A percentile compares a stretch with the other conserved stretches of the same genome.
phyloP scores from a whole-genome alignment of 495 filamentous ascomycete species.

The Penicillium herquei region DNA sequence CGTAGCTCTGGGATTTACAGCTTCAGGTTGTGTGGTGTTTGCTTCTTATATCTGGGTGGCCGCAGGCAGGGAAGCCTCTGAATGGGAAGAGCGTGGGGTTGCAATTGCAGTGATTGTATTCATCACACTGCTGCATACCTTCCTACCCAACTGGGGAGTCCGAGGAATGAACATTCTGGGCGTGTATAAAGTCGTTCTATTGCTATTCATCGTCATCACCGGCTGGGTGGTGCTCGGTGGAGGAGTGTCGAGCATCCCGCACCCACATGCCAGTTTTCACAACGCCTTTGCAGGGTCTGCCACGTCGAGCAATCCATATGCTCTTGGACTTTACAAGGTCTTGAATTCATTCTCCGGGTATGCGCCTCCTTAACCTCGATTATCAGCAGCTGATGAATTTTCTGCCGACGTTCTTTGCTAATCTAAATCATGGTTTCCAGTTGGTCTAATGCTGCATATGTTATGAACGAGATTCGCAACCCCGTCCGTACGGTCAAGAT shows the following conservation, averaged over 20 bases:
- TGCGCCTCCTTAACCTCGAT: not conserved
- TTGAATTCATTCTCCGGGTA: constrained; percentile 64
- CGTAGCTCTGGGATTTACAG: constrained; percentile 64
- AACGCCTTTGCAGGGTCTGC: constrained; percentile 32
- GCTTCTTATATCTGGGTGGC: constrained; percentile 43
- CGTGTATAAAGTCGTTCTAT: constrained; percentile 36
- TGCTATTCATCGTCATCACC: constrained; percentile 41
- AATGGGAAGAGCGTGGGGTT: constrained; percentile 32
- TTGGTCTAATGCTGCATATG: constrained; percentile 65
- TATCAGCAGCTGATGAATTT: too few species aligned
- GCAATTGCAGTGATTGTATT: constrained; percentile 29
- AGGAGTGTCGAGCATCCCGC: constrained; percentile 26
- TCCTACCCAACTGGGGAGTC: constrained; percentile 27
- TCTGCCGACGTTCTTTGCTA: not conserved
- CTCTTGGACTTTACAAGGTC: constrained; percentile 66
- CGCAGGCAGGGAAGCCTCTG: constrained; percentile 19
- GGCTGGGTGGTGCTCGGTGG: constrained; percentile 35
- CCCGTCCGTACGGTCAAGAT: constrained; percentile 64
- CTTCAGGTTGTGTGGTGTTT: constrained; percentile 31
- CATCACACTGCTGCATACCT: constrained; percentile 30
- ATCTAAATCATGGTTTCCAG: not conserved
- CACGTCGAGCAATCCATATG: constrained; percentile 33
- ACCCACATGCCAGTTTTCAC: constrained; percentile 32
- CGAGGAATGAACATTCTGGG: constrained; percentile 37
- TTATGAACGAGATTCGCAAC: constrained; percentile 69